Evolutionary conservation across 371 early-diverging fungal genomes (phyloP).

Genomic region (Funneliformis caledonium): DNA sequence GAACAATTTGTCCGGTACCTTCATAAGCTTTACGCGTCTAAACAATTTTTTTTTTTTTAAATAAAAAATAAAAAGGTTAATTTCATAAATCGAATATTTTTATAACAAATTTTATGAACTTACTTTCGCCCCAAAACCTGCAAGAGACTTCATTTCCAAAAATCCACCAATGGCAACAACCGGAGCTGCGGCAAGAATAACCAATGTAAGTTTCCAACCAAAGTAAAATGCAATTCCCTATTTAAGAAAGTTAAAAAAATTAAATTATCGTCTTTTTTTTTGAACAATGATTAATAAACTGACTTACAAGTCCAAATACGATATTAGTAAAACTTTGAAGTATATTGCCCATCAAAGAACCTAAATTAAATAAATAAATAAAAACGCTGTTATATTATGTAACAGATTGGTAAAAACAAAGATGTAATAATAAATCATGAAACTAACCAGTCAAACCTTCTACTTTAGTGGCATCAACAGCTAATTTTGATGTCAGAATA

Average conservation of each 20-base stretch:
- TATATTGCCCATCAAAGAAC: slow-evolving; percentile 41
- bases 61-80: background rate
- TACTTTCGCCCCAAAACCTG: slow-evolving; percentile 53
- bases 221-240: slow-evolving; percentile 50
- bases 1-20: slow-evolving; percentile 73
- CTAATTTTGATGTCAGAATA: slow-evolving; percentile 78
- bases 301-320: slow-evolving; percentile 51
- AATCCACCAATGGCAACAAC: slow-evolving; percentile 51
- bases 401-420: too few species aligned
- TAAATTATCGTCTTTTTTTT: slow-evolving; percentile 33
- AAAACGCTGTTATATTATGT: slow-evolving; percentile 54
- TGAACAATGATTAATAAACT: slow-evolving; percentile 66
- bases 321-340: slow-evolving; percentile 38
- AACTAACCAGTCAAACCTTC: slow-evolving; percentile 53
- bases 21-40: slow-evolving; percentile 69
- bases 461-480: slow-evolving; percentile 70
- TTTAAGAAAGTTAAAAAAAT: background rate
- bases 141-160: slow-evolving; percentile 43
- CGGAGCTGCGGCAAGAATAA: slow-evolving; percentile 66
- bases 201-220: slow-evolving; percentile 62
- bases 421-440: background rate
- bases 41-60: background rate
- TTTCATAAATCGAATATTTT: background rate
- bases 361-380: slow-evolving; percentile 25
- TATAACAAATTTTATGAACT: background rate